Evolutionary conservation across 2,329 filamentous ascomycete species (phyloP), one percentile per base, ranked within the genome.

Genomic region (Botrytis galanthina): DNA sequence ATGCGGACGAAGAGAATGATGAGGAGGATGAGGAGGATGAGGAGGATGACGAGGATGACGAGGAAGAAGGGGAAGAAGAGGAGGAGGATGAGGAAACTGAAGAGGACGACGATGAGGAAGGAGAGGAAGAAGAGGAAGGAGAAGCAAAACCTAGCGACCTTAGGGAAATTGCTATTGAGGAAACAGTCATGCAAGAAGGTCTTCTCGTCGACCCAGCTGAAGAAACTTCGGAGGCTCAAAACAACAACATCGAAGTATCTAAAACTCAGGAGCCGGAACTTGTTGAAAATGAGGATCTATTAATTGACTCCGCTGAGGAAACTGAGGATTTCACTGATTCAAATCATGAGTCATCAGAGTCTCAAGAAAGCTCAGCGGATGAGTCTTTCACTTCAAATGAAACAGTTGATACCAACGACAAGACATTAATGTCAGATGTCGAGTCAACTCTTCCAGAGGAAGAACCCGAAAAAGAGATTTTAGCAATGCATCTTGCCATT

Each of bases 401-500:
- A n/a, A 32, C n/a, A n/a, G 63, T 37, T n/a, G 60, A 71, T 18
- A 46, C 44, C 44, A 60, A 42, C 26, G 68, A 26, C 12, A 67
- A 70, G 4, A 37, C 64, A 59, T 22, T n/a, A 51, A 62, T 22
- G 16, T 44, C 69, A 59, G 37, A 32, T 35, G 2, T 20, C 37
- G 70, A 72, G 35, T 54, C 39, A 42, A 32, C 7, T 29, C 32
- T 42, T 68, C 46, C 46, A 12, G 48, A 67, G 8, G 59, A 66
- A 51, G 70, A 68, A 22, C 20, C 35, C 20, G 54, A 76, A 54
- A 51, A 75, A 66, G n/a, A 61, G 20, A 70, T 73, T 12, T 54
- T 73, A 44, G 71, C 57, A 20, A 73, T 73, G 71, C 57, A 89
- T 22, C 84, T 98, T 72, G 91, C 89, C 0, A 84, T 93, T 68